Conservation (phyloP, 495 filamentous ascomycete species). For the Podospora fimiseda region DNA sequence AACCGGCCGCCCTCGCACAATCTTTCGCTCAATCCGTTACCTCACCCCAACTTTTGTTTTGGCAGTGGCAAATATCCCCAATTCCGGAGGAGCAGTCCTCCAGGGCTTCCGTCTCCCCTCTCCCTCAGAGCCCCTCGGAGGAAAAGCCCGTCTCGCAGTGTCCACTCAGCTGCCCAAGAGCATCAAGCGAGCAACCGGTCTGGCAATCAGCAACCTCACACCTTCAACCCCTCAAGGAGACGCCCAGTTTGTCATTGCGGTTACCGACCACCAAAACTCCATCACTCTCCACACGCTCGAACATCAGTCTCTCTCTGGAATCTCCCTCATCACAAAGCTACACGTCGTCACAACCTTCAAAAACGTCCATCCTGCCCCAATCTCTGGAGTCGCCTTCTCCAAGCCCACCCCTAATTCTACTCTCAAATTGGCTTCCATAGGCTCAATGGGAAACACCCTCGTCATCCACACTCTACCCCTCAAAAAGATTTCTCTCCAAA, state of each 20-base stretch:
- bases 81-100: constrained; percentile 42
- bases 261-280: constrained; percentile 76
- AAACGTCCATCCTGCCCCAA: constrained; percentile 73
- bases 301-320: constrained; percentile 34
- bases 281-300: constrained; percentile 73
- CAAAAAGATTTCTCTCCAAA: constrained; percentile 33
- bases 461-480: constrained; percentile 82
- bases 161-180: constrained; percentile 36
- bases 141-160: constrained; percentile 37
- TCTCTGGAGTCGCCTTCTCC: constrained; percentile 80
- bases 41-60: constrained; percentile 70
- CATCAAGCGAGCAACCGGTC: constrained; percentile 52
- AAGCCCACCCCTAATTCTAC: constrained; percentile 52
- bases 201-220: constrained; percentile 65
- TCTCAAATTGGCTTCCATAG: constrained; percentile 74
- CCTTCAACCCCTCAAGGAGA: constrained; percentile 47
- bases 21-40: constrained; percentile 67
- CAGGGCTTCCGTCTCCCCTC: constrained; percentile 45
- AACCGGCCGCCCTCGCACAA: constrained; percentile 46
- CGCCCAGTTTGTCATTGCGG: constrained; percentile 71
- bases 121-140: constrained; percentile 20
- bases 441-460: constrained; percentile 73
- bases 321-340: constrained; percentile 52
- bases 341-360: constrained; percentile 56
- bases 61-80: constrained; percentile 48